Percentiles rank a stretch among this genome's conserved stretches.
These are phyloP conservation scores for Symbiodinium pilosum DNA, from an alignment of 73 alveolate species.

Conservation along the genomic window DNA sequence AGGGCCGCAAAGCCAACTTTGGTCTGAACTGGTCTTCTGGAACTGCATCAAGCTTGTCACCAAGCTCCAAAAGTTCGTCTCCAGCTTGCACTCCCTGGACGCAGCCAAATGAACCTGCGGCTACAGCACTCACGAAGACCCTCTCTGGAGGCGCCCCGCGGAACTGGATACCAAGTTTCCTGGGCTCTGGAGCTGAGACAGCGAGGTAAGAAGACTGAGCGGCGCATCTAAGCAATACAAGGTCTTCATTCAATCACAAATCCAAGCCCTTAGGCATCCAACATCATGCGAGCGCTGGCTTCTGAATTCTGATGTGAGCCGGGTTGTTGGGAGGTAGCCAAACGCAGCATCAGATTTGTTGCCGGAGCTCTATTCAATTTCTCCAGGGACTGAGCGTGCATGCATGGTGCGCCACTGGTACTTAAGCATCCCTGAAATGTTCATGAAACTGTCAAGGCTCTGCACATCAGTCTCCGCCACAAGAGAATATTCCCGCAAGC, in stretches of 20 bases:
- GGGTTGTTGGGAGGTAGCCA: too few relatives aligned
- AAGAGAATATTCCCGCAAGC: background rate
- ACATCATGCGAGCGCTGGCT: too few relatives aligned
- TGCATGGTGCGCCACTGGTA: too few relatives aligned
- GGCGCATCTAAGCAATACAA: too few relatives aligned
- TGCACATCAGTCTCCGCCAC: background rate
- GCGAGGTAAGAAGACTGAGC: too few relatives aligned
- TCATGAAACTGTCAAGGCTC: background rate
- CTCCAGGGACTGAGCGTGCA: too few relatives aligned
- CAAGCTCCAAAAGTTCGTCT: background rate
- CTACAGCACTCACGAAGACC: background rate
- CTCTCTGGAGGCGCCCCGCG: background rate
- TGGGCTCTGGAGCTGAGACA: background rate
- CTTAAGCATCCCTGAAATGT: too few relatives aligned
- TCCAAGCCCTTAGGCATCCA: too few relatives aligned
- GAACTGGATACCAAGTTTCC: background rate
- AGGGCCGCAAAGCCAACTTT: background rate
- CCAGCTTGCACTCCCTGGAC: background rate
- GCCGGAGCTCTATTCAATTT: too few relatives aligned
- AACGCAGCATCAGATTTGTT: too few relatives aligned
- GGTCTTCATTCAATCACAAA: too few relatives aligned
- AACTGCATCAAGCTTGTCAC: constrained; percentile 3
- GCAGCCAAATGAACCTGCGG: background rate
- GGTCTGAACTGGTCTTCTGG: constrained; percentile 21
- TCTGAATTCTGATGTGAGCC: too few relatives aligned